phyloP scores from a whole-genome alignment of 2,329 filamentous ascomycete genomes.

The Tolypocladium amazonense region DNA sequence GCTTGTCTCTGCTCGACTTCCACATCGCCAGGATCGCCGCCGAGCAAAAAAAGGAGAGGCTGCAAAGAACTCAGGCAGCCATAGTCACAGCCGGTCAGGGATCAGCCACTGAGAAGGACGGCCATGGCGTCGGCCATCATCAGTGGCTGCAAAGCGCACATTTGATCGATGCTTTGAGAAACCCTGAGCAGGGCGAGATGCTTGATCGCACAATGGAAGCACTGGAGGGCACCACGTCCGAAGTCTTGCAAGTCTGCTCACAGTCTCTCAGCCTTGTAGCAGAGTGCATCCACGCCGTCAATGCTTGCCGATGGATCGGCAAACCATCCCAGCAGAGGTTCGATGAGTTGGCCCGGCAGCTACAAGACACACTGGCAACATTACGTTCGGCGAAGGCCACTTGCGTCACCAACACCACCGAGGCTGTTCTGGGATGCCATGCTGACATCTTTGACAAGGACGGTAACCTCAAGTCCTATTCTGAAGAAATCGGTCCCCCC shows the following conservation, averaged over 20 bases:
- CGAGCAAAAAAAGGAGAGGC: slow-evolving; percentile 9
- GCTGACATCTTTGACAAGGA: slow-evolving; percentile 28
- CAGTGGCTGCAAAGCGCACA: slow-evolving; percentile 20
- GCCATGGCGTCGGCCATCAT: slow-evolving; percentile 8
- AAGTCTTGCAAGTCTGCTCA: slow-evolving; percentile 13
- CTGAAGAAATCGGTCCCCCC: slow-evolving; percentile 10
- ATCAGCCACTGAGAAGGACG: slow-evolving; percentile 2
- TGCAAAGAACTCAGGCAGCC: not conserved
- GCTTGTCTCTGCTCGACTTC: slow-evolving; percentile 28
- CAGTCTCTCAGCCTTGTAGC: slow-evolving; percentile 12
- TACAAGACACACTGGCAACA: slow-evolving; percentile 11
- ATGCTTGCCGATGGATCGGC: slow-evolving; percentile 18
- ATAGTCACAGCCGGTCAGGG: not conserved
- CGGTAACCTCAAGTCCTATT: slow-evolving; percentile 21
- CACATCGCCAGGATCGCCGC: slow-evolving; percentile 22
- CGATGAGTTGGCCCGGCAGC: slow-evolving; percentile 6
- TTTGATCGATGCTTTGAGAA: slow-evolving; percentile 25
- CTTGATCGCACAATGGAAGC: slow-evolving; percentile 19
- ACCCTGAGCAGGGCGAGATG: slow-evolving; percentile 22
- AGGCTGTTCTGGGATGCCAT: slow-evolving; percentile 27
- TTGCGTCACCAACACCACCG: slow-evolving; percentile 23
- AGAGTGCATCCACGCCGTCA: slow-evolving; percentile 15
- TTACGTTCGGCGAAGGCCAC: slow-evolving; percentile 15
- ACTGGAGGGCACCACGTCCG: slow-evolving; percentile 17
- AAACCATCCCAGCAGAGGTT: slow-evolving; percentile 11